Conservation (phyloP, 2,329 filamentous ascomycete genomes). For the Cladosporium sp. region DNA sequence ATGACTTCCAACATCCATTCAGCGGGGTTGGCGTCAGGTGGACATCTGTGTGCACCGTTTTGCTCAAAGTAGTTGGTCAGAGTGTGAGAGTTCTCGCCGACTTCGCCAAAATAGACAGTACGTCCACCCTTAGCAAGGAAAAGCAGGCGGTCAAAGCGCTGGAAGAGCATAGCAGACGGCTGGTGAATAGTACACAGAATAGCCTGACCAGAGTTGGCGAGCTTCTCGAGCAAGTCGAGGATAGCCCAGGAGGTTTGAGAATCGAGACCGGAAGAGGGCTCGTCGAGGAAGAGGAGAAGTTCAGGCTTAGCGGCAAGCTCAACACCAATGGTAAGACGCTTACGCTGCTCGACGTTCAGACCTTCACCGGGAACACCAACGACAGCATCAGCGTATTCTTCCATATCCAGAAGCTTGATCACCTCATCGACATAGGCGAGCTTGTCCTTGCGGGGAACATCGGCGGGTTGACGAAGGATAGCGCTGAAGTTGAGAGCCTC, state of each 20-base stretch:
- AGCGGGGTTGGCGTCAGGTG: conserved; percentile 67
- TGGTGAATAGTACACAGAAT: conserved; percentile 98
- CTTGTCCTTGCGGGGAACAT: conserved; percentile 71
- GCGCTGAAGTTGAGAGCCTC: conserved; percentile 86
- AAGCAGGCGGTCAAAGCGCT: conserved; percentile 77
- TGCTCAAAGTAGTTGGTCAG: conserved; percentile 73
- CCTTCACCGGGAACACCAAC: conserved; percentile 88
- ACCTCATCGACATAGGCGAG: conserved; percentile 83
- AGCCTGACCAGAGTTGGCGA: conserved; percentile 83
- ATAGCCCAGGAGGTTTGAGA: conserved; percentile 93
- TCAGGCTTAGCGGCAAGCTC: conserved; percentile 89
- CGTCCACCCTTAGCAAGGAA: conserved; percentile 71
- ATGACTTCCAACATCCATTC: conserved; percentile 68
- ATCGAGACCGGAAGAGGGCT: conserved; percentile 91
- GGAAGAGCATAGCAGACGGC: conserved; percentile 91
- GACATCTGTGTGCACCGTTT: conserved; percentile 62
- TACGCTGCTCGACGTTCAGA: conserved; percentile 63
- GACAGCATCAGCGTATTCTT: conserved; percentile 81
- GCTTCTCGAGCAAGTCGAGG: conserved; percentile 78
- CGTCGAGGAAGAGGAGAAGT: conserved; percentile 85
- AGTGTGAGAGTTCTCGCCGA: conserved; percentile 64
- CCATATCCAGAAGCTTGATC: conserved; percentile 86
- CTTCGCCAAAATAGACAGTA: conserved; percentile 77
- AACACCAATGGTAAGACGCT: conserved; percentile 89
- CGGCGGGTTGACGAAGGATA: conserved; percentile 73